Evolutionary conservation across 2,329 filamentous ascomycete species (phyloP).

Genomic region (Cadophora luteo-olivacea): DNA sequence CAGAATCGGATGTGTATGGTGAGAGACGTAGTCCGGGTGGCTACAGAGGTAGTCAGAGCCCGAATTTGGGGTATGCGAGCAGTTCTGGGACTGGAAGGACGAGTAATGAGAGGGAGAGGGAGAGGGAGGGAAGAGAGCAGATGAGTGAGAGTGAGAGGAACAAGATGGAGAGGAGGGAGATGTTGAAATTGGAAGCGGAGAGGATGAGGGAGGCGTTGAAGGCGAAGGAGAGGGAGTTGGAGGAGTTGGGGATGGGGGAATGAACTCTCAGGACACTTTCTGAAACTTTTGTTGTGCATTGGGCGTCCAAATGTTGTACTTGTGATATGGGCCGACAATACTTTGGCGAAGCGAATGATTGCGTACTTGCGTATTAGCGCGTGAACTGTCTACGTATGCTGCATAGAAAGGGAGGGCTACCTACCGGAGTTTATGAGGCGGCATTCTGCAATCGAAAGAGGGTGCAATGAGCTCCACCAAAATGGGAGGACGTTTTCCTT

Average conservation of each 20-base stretch:
- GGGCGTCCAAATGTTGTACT: background rate
- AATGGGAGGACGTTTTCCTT: background rate
- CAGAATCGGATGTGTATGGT: slow-evolving; percentile 25
- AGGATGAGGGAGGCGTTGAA: slow-evolving; percentile 60
- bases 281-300: background rate
- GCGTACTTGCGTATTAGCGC: background rate
- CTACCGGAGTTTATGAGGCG: background rate
- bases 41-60: slow-evolving; percentile 29
- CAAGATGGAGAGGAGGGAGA: slow-evolving; percentile 67
- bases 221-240: slow-evolving; percentile 37
- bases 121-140: slow-evolving; percentile 17
- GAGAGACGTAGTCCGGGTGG: slow-evolving; percentile 4
- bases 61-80: slow-evolving; percentile 28
- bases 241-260: slow-evolving; percentile 30
- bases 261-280: slow-evolving; percentile 2
- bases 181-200: slow-evolving; percentile 76
- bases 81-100: slow-evolving; percentile 48
- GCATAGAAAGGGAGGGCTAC: background rate
- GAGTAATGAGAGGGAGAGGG: slow-evolving; percentile 53
- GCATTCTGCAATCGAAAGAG: background rate
- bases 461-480: background rate
- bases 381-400: background rate
- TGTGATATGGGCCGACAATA: too few species aligned
- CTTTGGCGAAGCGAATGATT: background rate
- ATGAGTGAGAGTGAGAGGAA: slow-evolving; percentile 54